These are phyloP conservation scores for Cercospora janseana DNA, from an alignment of 2,329 filamentous ascomycete genomes.

Conservation along the genomic window DNA sequence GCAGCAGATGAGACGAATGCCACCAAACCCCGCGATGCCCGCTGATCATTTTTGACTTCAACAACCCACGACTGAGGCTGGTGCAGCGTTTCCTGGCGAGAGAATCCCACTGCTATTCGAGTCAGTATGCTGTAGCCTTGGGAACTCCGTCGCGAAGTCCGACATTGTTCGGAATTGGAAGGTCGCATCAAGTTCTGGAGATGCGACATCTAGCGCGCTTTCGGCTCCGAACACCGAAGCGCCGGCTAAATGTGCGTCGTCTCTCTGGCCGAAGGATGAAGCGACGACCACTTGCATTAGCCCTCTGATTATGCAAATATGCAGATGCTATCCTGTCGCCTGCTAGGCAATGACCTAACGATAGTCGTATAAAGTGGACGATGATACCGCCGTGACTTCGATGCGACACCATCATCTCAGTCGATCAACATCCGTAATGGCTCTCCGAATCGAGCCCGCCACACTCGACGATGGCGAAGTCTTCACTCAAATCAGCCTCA, in stretches of 20 bases:
- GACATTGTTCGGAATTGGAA: background rate
- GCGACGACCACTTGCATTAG: background rate
- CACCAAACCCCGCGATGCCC: no score
- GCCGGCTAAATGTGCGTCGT: background rate
- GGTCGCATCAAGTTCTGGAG: background rate
- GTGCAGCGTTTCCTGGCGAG: no score
- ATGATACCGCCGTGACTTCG: no score
- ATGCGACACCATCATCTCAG: no score
- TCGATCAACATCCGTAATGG: background rate
- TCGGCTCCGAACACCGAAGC: conserved; percentile 6
- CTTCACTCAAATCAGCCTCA: background rate
- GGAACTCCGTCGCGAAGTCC: background rate
- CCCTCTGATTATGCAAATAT: background rate
- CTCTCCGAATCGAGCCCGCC: background rate
- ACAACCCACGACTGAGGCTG: no score
- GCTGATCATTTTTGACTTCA: no score
- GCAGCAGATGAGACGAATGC: no score
- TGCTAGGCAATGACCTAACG: no score
- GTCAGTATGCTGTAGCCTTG: conserved; percentile 3
- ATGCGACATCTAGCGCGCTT: background rate
- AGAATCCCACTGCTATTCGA: background rate
- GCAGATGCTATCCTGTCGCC: background rate
- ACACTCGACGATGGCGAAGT: background rate
- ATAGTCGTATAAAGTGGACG: no score
- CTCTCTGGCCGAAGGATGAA: background rate